These are phyloP conservation scores for Sphagnurus paluster DNA, from an alignment of 1,284 basidiomycete genomes.

Conservation along the genomic window DNA sequence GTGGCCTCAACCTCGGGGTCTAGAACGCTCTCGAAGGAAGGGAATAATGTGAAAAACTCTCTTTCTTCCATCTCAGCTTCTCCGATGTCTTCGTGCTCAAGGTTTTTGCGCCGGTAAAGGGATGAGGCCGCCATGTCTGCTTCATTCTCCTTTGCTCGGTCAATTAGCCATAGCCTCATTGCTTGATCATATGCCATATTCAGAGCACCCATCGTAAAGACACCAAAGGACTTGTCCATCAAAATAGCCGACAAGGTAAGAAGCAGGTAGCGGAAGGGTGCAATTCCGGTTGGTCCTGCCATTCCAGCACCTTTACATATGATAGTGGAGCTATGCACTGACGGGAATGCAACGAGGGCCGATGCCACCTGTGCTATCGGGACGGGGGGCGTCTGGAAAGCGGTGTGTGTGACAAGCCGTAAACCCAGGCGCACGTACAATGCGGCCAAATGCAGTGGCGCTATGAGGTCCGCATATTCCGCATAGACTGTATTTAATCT, in stretches of 20 bases:
- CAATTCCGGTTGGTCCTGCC: conserved; percentile 21
- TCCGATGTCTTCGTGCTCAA: conserved; percentile 57
- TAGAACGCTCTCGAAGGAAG: conserved; percentile 74
- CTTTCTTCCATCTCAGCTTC: conserved; percentile 80
- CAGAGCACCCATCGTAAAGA: conserved; percentile 36
- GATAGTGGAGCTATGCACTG: conserved; percentile 39
- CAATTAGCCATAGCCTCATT: conserved; percentile 81
- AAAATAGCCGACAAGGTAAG: conserved; percentile 54
- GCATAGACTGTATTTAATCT: conserved; percentile 57
- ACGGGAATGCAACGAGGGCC: conserved; percentile 57
- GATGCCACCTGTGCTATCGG: conserved; percentile 23
- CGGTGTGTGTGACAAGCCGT: conserved; percentile 47
- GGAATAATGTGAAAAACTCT: conserved; percentile 85
- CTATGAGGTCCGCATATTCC: conserved; percentile 70
- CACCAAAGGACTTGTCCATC: conserved; percentile 39
- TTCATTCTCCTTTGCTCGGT: conserved; percentile 72
- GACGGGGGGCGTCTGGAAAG: conserved; percentile 7
- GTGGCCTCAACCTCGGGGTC: conserved; percentile 24
- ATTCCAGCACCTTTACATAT: conserved; percentile 32
- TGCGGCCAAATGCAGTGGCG: conserved; percentile 67
- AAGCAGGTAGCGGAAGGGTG: conserved; percentile 42
- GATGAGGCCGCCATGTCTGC: conserved; percentile 67
- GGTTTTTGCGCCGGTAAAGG: conserved; percentile 75
- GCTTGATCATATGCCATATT: conserved; percentile 70
- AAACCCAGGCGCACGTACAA: conserved; percentile 78